Evolutionary conservation across 2,329 filamentous ascomycete genomes (phyloP).

Genomic region (Phialophora chinensis): DNA sequence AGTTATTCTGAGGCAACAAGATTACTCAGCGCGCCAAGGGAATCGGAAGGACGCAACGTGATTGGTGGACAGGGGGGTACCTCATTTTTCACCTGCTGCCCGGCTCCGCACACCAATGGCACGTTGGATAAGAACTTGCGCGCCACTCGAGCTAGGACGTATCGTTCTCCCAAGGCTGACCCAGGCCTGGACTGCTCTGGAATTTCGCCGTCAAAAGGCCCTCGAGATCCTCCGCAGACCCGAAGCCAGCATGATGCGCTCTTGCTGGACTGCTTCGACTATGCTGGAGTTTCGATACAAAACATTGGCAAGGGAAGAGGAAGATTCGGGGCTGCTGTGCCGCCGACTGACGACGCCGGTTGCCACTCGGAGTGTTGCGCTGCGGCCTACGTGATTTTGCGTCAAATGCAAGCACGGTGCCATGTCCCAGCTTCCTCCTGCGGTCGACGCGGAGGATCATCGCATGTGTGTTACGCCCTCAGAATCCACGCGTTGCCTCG

Average conservation of each 20-base stretch:
- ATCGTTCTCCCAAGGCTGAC: not conserved
- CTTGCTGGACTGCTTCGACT: not conserved
- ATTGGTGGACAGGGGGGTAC: not conserved
- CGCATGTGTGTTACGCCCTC: not conserved
- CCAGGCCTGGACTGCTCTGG: not conserved
- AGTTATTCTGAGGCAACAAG: not conserved
- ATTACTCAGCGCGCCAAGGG: slow-evolving; percentile 14
- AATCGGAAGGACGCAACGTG: not conserved
- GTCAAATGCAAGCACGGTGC: not conserved
- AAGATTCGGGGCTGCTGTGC: not conserved
- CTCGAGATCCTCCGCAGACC: not conserved
- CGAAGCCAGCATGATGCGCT: not conserved
- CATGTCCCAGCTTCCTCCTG: not conserved
- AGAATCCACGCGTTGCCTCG: not conserved
- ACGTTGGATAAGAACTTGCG: not conserved
- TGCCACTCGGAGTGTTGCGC: not conserved
- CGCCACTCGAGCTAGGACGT: not conserved
- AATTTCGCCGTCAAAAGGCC: not conserved
- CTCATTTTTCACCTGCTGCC: not conserved
- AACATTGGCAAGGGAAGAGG: not conserved
- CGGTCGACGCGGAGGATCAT: not conserved
- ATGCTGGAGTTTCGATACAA: not conserved
- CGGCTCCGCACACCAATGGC: not conserved
- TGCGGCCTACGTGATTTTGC: no score
- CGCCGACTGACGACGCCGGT: not conserved